phyloP scores from a whole-genome alignment of 2,329 filamentous ascomycete genomes.

The Apiospora phragmitis region DNA sequence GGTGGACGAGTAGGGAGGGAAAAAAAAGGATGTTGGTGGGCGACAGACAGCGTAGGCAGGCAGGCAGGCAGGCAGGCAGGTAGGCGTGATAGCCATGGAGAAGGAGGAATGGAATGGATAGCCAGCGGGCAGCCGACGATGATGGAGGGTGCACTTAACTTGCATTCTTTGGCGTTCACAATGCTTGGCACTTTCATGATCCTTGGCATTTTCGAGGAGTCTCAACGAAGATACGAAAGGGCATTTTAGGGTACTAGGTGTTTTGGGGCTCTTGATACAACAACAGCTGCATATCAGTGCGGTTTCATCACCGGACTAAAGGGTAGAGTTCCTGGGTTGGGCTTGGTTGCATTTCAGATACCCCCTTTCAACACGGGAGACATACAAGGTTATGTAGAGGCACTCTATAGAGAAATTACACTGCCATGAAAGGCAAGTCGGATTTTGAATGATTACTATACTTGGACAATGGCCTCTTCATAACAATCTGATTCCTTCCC shows the following conservation, averaged over 20 bases:
- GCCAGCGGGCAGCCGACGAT: background rate
- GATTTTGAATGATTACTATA: background rate
- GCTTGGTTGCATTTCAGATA: constrained; percentile 7
- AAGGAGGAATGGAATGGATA: constrained; percentile 13
- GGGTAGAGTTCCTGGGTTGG: background rate
- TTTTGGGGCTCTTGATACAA: background rate
- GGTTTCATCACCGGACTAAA: constrained; percentile 13
- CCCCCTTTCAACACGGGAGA: constrained; percentile 14
- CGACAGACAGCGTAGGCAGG: background rate
- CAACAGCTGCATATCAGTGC: background rate
- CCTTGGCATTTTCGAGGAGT: constrained; percentile 1
- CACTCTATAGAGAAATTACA: background rate
- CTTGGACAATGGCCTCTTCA: background rate
- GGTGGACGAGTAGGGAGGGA: constrained; percentile 22
- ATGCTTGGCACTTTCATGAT: background rate
- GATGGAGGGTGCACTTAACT: constrained; percentile 23
- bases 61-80: no score
- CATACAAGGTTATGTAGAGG: background rate
- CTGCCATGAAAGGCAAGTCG: background rate
- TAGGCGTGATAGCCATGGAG: background rate
- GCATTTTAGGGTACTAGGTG: constrained; percentile 8
- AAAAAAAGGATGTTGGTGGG: background rate
- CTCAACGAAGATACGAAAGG: constrained; percentile 3
- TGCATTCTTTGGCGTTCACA: constrained; percentile 16
- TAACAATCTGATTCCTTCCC: background rate